Evolutionary conservation across 129 eudicot species (phyloP).

Genomic region (Ambrosia trifida): DNA sequence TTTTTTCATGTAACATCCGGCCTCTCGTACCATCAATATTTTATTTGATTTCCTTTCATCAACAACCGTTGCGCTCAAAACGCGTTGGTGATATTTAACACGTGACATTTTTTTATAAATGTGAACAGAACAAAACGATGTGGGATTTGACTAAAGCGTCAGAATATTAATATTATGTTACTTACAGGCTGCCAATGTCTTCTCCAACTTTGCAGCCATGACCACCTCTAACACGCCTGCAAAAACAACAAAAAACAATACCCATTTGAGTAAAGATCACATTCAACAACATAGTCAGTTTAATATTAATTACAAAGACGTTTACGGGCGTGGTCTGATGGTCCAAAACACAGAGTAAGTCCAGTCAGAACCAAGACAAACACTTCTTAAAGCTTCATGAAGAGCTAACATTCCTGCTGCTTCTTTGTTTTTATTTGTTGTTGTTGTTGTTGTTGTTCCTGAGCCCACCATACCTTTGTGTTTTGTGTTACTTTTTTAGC

Average conservation of each 20-base stretch:
- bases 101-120: no score
- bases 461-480: conserved; percentile 39
- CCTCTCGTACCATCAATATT: no score
- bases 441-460: conserved; percentile 17
- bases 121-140: no score
- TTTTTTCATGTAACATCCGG: not conserved
- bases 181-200: conserved; percentile 96
- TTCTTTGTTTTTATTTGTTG: conserved; percentile 45
- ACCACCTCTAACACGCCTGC: conserved; percentile 95
- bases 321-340: conserved; percentile 91
- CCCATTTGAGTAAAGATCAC: conserved; percentile 27
- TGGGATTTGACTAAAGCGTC: no score
- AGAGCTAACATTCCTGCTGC: conserved; percentile 51
- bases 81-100: no score
- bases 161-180: no score
- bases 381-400: conserved; percentile 65
- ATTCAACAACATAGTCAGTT: not conserved
- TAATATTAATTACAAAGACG: not conserved
- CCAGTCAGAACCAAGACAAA: conserved; percentile 89
- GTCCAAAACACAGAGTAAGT: conserved; percentile 99
- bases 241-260: conserved; percentile 27
- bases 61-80: no score
- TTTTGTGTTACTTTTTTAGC: conserved; percentile 22
- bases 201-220: conserved; percentile 98
- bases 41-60: no score